Evolutionary conservation across 2,329 filamentous ascomycete species (phyloP).

Genomic region (Sporothrix protearum): DNA sequence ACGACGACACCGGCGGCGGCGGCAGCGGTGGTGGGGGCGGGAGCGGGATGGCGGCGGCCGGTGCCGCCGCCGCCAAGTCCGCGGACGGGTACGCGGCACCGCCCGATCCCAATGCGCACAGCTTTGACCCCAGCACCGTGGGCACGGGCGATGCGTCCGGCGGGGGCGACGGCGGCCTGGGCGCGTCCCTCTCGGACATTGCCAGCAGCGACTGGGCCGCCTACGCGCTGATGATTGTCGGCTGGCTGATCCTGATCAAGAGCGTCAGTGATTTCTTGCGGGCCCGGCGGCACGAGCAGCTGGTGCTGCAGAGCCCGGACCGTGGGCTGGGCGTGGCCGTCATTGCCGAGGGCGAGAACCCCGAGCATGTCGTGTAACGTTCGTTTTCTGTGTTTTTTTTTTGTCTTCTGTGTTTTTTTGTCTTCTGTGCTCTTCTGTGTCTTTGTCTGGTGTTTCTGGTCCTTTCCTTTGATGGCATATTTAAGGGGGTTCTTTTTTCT

Average conservation of each 20-base stretch:
- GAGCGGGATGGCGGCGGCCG: constrained; percentile 41
- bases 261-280: constrained; percentile 87
- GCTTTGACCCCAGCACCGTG: constrained; percentile 74
- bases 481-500: background rate
- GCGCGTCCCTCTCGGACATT: constrained; percentile 53
- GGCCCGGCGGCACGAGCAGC: constrained; percentile 83
- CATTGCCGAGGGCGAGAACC: constrained; percentile 77
- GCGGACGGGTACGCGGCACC: constrained; percentile 65
- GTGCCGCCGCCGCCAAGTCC: constrained; percentile 39
- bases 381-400: background rate
- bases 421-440: background rate
- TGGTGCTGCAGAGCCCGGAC: constrained; percentile 90
- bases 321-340: constrained; percentile 79
- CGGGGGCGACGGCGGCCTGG: constrained; percentile 37
- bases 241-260: constrained; percentile 96
- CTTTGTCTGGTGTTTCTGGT: background rate
- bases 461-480: background rate
- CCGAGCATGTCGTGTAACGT: constrained; percentile 69
- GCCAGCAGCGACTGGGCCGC: constrained; percentile 81
- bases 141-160: constrained; percentile 40
- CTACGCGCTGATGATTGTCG: constrained; percentile 91
- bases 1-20: constrained; percentile 37
- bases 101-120: constrained; percentile 82
- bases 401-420: background rate
- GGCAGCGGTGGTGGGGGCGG: too few species aligned